phyloP scores from a whole-genome alignment of 495 filamentous ascomycete species.

The Talaromyces ruber region DNA sequence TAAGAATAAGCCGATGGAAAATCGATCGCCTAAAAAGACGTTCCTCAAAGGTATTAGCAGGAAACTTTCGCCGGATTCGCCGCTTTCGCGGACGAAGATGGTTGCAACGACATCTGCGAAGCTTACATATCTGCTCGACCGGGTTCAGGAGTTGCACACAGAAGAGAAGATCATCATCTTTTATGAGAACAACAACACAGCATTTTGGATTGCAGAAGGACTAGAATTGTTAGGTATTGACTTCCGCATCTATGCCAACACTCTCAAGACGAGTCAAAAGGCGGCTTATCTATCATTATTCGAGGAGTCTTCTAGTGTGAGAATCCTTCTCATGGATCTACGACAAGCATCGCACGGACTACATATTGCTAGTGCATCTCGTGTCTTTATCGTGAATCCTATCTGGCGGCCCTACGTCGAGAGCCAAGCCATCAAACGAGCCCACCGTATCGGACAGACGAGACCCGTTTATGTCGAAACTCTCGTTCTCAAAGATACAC shows the following conservation, averaged over 20 bases:
- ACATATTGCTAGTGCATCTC: constrained; percentile 70
- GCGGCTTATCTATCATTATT: constrained; percentile 72
- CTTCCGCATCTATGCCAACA: constrained; percentile 76
- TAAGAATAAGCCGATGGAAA: constrained; percentile 19
- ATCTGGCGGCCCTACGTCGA: constrained; percentile 80
- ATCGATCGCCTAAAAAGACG: constrained; percentile 23
- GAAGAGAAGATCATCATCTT: constrained; percentile 87
- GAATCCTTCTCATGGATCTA: constrained; percentile 86
- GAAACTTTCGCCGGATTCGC: constrained; percentile 34
- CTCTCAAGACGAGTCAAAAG: constrained; percentile 48
- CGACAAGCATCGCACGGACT: constrained; percentile 80
- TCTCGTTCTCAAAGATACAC: constrained; percentile 66
- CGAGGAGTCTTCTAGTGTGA: constrained; percentile 50
- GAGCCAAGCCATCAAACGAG: constrained; percentile 86
- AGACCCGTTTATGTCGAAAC: constrained; percentile 81
- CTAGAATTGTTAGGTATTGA: constrained; percentile 70
- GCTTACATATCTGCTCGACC: constrained; percentile 74
- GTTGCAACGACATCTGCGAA: constrained; percentile 80
- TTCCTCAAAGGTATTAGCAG: constrained; percentile 24
- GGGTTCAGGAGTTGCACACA: constrained; percentile 54
- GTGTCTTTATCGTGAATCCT: constrained; percentile 89
- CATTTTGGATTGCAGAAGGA: constrained; percentile 73
- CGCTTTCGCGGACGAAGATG: constrained; percentile 53
- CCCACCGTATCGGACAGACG: constrained; percentile 79
- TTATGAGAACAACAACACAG: constrained; percentile 80